A percentile compares a stretch with the other conserved stretches of the same genome.
These are phyloP conservation scores for Neospora caninum DNA, from an alignment of 169 alveolate genomes.

Conservation along the genomic window DNA sequence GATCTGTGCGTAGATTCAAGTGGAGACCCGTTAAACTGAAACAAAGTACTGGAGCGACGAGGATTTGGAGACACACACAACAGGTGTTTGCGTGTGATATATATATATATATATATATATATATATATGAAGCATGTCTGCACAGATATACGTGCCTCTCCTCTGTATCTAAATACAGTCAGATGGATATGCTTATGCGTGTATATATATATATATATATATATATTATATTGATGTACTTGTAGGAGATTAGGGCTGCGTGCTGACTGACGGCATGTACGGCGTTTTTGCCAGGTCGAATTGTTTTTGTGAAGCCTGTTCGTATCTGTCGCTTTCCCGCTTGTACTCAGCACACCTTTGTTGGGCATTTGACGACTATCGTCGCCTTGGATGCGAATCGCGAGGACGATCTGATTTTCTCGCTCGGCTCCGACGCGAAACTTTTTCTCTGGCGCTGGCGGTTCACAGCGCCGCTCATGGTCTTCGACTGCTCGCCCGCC, in stretches of 20 bases:
- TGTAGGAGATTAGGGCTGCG: background rate
- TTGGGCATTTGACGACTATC: background rate
- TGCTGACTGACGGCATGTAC: background rate
- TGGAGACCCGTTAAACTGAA: background rate
- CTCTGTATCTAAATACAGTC: too few relatives aligned
- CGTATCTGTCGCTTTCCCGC: background rate
- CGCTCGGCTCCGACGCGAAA: slow-evolving; percentile 12
- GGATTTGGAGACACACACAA: too few relatives aligned
- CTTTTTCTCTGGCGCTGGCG: slow-evolving; percentile 3
- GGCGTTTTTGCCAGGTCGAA: background rate
- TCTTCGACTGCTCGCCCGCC: slow-evolving; percentile 18
- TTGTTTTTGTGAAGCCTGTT: background rate
- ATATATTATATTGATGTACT: background rate
- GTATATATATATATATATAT: slow-evolving; percentile 12
- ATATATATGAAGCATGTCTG: too few relatives aligned
- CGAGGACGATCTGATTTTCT: slow-evolving; percentile 15
- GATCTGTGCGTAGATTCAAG: background rate
- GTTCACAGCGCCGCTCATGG: background rate
- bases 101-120: too few relatives aligned
- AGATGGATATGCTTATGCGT: background rate
- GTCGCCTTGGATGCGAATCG: background rate
- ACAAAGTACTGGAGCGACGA: too few relatives aligned
- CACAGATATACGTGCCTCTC: too few relatives aligned
- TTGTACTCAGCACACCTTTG: background rate
- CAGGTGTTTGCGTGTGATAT: too few relatives aligned